These are phyloP conservation scores for Hymenoscyphus fructigenus DNA, from an alignment of 2,329 filamentous ascomycete species.

Conservation along the genomic window DNA sequence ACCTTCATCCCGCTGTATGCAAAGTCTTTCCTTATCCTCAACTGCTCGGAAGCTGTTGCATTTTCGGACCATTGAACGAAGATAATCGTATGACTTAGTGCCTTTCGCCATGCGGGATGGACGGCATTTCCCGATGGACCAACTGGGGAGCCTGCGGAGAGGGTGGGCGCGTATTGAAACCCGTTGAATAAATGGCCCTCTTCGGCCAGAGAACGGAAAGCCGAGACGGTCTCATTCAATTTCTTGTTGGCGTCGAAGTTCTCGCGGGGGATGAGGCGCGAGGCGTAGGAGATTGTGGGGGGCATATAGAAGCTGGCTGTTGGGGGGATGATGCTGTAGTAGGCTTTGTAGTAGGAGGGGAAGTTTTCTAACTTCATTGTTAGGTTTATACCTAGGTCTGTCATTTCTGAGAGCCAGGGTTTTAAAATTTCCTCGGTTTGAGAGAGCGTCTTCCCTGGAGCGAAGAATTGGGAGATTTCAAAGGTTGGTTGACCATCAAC, in stretches of 20 bases:
- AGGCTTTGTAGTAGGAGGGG: background rate
- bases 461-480: background rate
- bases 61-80: conserved; percentile 35
- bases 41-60: conserved; percentile 37
- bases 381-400: background rate
- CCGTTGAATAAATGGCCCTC: conserved; percentile 36
- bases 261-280: conserved; percentile 42
- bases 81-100: conserved; percentile 14
- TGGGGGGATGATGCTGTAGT: background rate
- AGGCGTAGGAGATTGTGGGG: conserved; percentile 26
- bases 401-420: background rate
- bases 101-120: conserved; percentile 21
- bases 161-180: conserved; percentile 22
- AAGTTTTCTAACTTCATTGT: background rate
- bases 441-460: background rate
- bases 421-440: background rate
- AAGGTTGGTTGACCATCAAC: background rate
- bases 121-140: conserved; percentile 14
- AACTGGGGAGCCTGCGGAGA: background rate
- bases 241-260: conserved; percentile 36
- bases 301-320: background rate
- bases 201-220: conserved; percentile 36
- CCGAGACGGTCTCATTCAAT: conserved; percentile 29
- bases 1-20: conserved; percentile 6
- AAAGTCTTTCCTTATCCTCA: conserved; percentile 27